Percentiles rank a stretch among this genome's conserved stretches.
Evolutionary conservation across 805 yeast genomes (phyloP).

Genomic region (Starmera amethionina): DNA sequence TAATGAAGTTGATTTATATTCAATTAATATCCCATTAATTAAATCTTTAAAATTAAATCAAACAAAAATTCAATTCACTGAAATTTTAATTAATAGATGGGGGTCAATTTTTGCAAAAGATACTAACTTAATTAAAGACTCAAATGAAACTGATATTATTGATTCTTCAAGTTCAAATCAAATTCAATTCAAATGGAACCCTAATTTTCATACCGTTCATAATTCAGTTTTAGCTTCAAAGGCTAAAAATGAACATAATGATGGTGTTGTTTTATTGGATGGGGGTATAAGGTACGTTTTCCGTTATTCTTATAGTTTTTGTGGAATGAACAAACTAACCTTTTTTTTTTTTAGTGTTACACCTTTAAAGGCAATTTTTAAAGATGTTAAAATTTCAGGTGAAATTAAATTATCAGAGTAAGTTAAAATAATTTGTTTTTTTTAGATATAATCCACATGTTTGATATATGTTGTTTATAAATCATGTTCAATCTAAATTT

Average conservation of each 20-base stretch:
- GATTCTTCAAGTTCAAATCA: slow-evolving; percentile 33
- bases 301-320: too few species aligned
- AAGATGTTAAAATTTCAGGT: slow-evolving; percentile 44
- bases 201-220: slow-evolving; percentile 66
- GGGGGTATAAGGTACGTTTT: slow-evolving; percentile 18
- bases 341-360: slow-evolving; percentile 41
- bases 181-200: slow-evolving; percentile 68
- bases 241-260: slow-evolving; percentile 17
- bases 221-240: slow-evolving; percentile 32
- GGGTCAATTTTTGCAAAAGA: slow-evolving; percentile 39
- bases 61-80: slow-evolving; percentile 63
- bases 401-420: slow-evolving; percentile 38
- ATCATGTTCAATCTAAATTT: neutral
- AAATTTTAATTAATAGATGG: slow-evolving; percentile 81
- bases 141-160: slow-evolving; percentile 31
- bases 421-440: slow-evolving; percentile 5
- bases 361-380: slow-evolving; percentile 64
- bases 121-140: slow-evolving; percentile 10
- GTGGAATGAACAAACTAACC: too few species aligned
- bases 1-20: slow-evolving; percentile 53
- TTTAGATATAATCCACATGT: neutral
- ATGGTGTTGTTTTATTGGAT: slow-evolving; percentile 21
- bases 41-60: slow-evolving; percentile 37
- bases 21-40: slow-evolving; percentile 78
- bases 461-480: neutral